Conservation (phyloP, 2,329 filamentous ascomycete species). For the Exophiala lecanii-corni region DNA sequence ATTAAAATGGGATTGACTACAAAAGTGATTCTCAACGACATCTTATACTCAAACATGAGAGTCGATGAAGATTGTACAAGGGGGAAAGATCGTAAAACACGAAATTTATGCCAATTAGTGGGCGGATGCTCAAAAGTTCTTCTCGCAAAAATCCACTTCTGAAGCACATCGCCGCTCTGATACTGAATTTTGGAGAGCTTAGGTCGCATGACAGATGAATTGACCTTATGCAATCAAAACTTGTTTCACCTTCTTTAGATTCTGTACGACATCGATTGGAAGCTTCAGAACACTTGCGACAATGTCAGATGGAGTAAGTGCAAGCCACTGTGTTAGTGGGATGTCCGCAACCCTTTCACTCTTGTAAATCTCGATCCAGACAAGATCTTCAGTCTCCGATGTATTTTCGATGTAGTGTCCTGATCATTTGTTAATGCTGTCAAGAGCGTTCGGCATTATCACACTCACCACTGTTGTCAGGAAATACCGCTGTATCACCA, state of each 20-base stretch:
- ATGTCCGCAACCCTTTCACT: slow-evolving; percentile 64
- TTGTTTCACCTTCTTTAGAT: slow-evolving; percentile 62
- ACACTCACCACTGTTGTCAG: slow-evolving; percentile 51
- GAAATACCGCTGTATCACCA: slow-evolving; percentile 66
- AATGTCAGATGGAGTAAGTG: slow-evolving; percentile 59
- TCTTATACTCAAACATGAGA: no score
- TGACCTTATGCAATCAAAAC: slow-evolving; percentile 38
- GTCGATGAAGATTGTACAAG: no score
- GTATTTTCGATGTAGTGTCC: slow-evolving; percentile 68
- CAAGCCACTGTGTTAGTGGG: slow-evolving; percentile 64
- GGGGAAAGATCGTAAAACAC: no score
- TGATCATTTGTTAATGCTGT: slow-evolving; percentile 4
- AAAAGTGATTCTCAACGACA: no score
- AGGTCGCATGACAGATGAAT: no score
- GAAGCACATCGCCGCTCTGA: no score
- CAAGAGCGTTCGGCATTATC: not conserved
- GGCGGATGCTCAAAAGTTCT: no score
- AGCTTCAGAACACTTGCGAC: slow-evolving; percentile 59
- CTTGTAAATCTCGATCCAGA: slow-evolving; percentile 68
- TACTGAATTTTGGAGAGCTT: no score
- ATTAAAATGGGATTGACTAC: slow-evolving; percentile 2
- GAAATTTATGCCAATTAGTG: no score
- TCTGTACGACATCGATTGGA: slow-evolving; percentile 51
- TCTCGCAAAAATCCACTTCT: no score
- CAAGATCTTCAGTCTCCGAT: slow-evolving; percentile 57